Conservation (phyloP, 139 green algal genomes). For the Diplosphaera chodatii region DNA sequence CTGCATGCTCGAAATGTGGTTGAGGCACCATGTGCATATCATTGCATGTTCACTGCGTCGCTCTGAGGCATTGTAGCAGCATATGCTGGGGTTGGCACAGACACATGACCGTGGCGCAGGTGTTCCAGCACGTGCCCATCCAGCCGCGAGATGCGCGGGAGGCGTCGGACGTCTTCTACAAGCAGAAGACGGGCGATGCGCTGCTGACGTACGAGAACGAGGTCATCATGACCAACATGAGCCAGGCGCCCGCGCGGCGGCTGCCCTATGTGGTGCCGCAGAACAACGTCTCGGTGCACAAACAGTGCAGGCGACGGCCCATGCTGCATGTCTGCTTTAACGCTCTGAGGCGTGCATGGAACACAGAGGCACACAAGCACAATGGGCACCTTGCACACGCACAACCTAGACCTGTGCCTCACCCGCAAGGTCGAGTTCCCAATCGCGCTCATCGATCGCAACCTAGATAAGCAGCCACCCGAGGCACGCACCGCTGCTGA, state of each 20-base stretch:
- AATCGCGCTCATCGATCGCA: slow-evolving; percentile 34
- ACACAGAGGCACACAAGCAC: too few species aligned
- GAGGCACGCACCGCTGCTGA: slow-evolving; percentile 40
- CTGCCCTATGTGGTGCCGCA: slow-evolving; percentile 69
- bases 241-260: slow-evolving; percentile 46
- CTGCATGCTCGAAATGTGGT: too few species aligned
- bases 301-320: too few species aligned
- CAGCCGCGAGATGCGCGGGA: slow-evolving; percentile 77
- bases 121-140: slow-evolving; percentile 76
- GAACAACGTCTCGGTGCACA: slow-evolving; percentile 42
- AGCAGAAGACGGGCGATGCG: slow-evolving; percentile 53
- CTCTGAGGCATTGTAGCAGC: slow-evolving; percentile 19
- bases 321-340: too few species aligned
- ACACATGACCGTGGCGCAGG: slow-evolving; percentile 6
- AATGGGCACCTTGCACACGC: not conserved
- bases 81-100: too few species aligned
- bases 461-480: slow-evolving; percentile 12
- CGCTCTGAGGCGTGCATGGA: too few species aligned
- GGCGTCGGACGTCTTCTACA: slow-evolving; percentile 84
- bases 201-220: slow-evolving; percentile 91
- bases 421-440: slow-evolving; percentile 18
- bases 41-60: too few species aligned
- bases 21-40: too few species aligned
- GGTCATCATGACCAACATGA: slow-evolving; percentile 71
- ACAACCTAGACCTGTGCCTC: not conserved